Percentiles rank a stretch among this genome's conserved stretches.
Conservation (phyloP, 1,284 basidiomycete genomes). For the Ustilago bromivora region DNA sequence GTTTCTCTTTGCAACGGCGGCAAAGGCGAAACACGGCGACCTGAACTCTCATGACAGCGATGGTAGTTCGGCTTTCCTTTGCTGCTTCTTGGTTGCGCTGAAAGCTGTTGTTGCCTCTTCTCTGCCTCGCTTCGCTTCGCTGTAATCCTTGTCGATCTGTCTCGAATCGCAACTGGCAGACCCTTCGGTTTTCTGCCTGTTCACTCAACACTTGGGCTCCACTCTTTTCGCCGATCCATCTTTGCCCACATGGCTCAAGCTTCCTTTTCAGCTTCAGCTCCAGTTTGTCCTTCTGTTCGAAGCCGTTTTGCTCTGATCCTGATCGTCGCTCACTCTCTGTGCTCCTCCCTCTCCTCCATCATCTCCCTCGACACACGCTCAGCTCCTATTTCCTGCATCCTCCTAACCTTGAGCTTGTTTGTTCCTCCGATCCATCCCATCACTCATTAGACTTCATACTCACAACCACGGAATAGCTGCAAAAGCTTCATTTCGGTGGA, state of each 20-base stretch:
- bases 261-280: no score
- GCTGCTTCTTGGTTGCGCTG: not conserved
- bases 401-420: slow-evolving; percentile 3
- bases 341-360: not conserved
- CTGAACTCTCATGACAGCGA: no score
- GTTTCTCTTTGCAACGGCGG: not conserved
- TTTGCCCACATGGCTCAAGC: slow-evolving; percentile 7
- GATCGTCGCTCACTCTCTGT: not conserved
- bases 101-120: slow-evolving; percentile 3
- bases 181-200: slow-evolving; percentile 7
- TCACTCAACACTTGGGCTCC: not conserved
- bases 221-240: slow-evolving; percentile 3
- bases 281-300: not conserved
- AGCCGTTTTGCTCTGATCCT: not conserved
- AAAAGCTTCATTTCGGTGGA: slow-evolving; percentile 4
- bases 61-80: not conserved
- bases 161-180: slow-evolving; percentile 6
- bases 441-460: not conserved
- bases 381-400: slow-evolving; percentile 5
- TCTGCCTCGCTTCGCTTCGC: slow-evolving; percentile 2
- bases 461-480: not conserved
- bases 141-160: slow-evolving; percentile 11
- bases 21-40: not conserved
- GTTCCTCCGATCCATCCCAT: not conserved
- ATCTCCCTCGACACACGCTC: slow-evolving; percentile 2